These are phyloP conservation scores for Ceratocystis eucalypticola DNA, from an alignment of 2,329 filamentous ascomycete genomes.

Conservation along the genomic window DNA sequence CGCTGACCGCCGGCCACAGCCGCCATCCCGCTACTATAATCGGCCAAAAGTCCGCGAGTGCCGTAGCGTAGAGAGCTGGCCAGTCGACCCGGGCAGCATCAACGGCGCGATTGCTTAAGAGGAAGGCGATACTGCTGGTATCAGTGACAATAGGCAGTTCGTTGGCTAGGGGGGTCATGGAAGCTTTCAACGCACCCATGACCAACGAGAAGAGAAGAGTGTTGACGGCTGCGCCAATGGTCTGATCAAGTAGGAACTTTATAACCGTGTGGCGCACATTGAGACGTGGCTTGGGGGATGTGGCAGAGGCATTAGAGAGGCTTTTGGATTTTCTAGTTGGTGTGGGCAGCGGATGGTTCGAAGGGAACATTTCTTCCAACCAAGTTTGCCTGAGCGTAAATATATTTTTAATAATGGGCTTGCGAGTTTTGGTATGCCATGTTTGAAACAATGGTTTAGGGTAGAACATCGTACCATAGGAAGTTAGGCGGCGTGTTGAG, in stretches of 20 bases:
- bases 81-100: slow-evolving; percentile 36
- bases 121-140: slow-evolving; percentile 26
- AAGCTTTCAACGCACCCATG: slow-evolving; percentile 42
- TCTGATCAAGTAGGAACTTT: slow-evolving; percentile 59
- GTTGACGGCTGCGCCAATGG: slow-evolving; percentile 50
- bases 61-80: slow-evolving; percentile 31
- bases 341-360: slow-evolving; percentile 29
- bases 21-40: slow-evolving; percentile 54
- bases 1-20: slow-evolving; percentile 57
- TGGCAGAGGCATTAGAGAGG: slow-evolving; percentile 30
- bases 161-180: slow-evolving; percentile 30
- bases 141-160: slow-evolving; percentile 22
- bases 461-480: slow-evolving; percentile 43
- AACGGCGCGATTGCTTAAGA: slow-evolving; percentile 30
- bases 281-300: slow-evolving; percentile 26
- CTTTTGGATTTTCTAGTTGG: slow-evolving; percentile 29
- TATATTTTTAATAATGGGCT: too few relatives aligned
- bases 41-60: slow-evolving; percentile 45
- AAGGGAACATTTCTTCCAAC: slow-evolving; percentile 62
- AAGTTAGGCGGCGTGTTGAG: slow-evolving; percentile 72
- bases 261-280: slow-evolving; percentile 48
- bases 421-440: too few relatives aligned
- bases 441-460: too few relatives aligned
- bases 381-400: slow-evolving; percentile 51
- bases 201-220: slow-evolving; percentile 49